Percentiles rank a stretch among this genome's conserved stretches.
These are phyloP conservation scores for Naganishia kalamii DNA, from an alignment of 768 basidiomycete species.

Conservation along the genomic window DNA sequence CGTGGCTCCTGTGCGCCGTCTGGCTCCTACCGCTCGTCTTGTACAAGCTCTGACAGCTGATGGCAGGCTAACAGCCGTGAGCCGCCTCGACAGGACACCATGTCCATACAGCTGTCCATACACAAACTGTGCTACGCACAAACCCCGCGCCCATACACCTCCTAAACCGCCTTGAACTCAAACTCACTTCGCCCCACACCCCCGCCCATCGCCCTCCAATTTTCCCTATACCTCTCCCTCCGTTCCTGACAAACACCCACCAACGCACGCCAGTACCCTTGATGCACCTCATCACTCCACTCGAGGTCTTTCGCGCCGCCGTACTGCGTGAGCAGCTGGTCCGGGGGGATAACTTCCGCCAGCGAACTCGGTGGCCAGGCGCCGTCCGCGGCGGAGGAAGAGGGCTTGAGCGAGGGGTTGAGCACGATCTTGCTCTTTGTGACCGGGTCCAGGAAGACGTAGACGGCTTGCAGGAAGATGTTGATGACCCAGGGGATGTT, in stretches of 20 bases:
- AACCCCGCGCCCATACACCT: background rate
- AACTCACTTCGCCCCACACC: slow-evolving; percentile 16
- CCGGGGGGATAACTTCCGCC: slow-evolving; percentile 26
- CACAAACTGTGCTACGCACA: background rate
- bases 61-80: too few species aligned
- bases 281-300: slow-evolving; percentile 11
- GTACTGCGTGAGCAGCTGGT: slow-evolving; percentile 32
- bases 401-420: slow-evolving; percentile 1
- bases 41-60: too few species aligned
- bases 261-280: slow-evolving; percentile 19
- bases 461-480: slow-evolving; percentile 39
- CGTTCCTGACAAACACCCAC: slow-evolving; percentile 3
- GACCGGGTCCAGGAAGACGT: slow-evolving; percentile 39
- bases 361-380: slow-evolving; percentile 29
- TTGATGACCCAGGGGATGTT: slow-evolving; percentile 19
- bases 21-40: too few species aligned
- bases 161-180: background rate
- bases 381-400: background rate
- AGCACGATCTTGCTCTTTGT: slow-evolving; percentile 19
- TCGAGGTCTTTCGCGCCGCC: slow-evolving; percentile 30
- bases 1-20: too few species aligned
- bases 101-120: background rate
- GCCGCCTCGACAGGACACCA: too few species aligned
- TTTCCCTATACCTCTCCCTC: background rate
- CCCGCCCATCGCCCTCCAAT: slow-evolving; percentile 17